Base-by-base conservation (phyloP, 139 green algal species). In the Chlorella vulgaris region DNA sequence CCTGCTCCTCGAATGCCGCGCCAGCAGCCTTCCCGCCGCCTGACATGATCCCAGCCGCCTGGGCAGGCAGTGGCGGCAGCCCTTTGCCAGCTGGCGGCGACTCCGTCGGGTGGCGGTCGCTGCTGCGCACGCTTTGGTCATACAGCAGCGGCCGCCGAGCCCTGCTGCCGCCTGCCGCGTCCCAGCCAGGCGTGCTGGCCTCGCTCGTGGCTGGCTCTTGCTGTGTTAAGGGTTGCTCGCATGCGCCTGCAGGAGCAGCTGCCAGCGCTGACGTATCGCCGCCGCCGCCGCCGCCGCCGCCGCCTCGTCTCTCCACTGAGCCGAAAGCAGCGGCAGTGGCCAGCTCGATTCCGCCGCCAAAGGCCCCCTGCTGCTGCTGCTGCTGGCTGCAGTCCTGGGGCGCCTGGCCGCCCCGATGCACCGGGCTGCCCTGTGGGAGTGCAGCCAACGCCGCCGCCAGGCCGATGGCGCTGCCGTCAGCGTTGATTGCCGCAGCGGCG, bases 371-470 rank as follows among this genome's bases (percentile, higher is more conserved):
- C 47, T 24, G 15, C 47, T 58, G 47, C 55, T 55, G 13, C 13
- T 15, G 47, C 47, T 24, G 47, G 13, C 13, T 15, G 47, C 47
- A 55, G 13, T 10, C 15, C 47, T 10, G 13, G 15, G 47, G 47
- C 47, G 18, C 18, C 15, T 8, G 18, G 18, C 18, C 55, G 22
- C 21, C 55, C 15, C 22, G 18, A 28, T 21, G 55, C 53, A 68
- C 7, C 35, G 73, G 73, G 73, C 51, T 69, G 73, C 73, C 73
- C 8, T 35, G 33, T 13, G 73, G 73, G 51, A 79, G 51, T 36
- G 39, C 73, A 18, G 73, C 73, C 53, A 79, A 35, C 53, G 73
- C 73, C 0, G 73, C 73, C 26, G 73, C 73, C 51, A 79, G 73
- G 0, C 73, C 73, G 7, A 53, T 28, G 2, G 51, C 73, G 36